Conservation (phyloP, 192 early-diverging fungal genomes). For the Jimgerdemannia flammicorona region DNA sequence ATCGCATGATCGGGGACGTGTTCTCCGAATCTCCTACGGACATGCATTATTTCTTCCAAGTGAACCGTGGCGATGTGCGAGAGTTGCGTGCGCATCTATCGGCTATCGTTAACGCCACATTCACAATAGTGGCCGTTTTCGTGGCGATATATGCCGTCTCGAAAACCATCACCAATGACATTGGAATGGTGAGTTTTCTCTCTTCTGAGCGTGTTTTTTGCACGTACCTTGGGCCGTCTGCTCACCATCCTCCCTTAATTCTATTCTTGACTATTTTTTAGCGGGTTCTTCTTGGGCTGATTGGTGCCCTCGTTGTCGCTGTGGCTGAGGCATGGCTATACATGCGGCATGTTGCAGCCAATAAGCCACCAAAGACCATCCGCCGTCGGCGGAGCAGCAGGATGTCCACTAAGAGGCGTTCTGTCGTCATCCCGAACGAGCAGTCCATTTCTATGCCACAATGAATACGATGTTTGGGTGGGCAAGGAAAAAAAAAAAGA, state of each 20-base stretch:
- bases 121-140: slow-evolving; percentile 21
- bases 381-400: not conserved
- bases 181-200: slow-evolving; percentile 13
- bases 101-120: slow-evolving; percentile 21
- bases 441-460: not conserved
- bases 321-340: slow-evolving; percentile 20
- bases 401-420: not conserved
- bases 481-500: not conserved
- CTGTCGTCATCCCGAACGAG: not conserved
- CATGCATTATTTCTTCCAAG: not conserved
- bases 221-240: not conserved
- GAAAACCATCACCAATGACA: slow-evolving; percentile 18
- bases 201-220: not conserved
- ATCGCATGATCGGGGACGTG: slow-evolving; percentile 14
- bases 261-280: not conserved
- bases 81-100: slow-evolving; percentile 16
- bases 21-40: slow-evolving; percentile 13
- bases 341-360: slow-evolving; percentile 13
- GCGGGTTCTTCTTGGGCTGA: slow-evolving; percentile 19
- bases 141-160: slow-evolving; percentile 20
- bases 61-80: not conserved
- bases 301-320: slow-evolving; percentile 13
- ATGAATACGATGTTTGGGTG: not conserved
- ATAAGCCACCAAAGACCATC: not conserved
- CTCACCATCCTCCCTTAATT: not conserved